Base-by-base conservation (phyloP, 352 stramenopile species). In the Elongisporangium prolatum region DNA sequence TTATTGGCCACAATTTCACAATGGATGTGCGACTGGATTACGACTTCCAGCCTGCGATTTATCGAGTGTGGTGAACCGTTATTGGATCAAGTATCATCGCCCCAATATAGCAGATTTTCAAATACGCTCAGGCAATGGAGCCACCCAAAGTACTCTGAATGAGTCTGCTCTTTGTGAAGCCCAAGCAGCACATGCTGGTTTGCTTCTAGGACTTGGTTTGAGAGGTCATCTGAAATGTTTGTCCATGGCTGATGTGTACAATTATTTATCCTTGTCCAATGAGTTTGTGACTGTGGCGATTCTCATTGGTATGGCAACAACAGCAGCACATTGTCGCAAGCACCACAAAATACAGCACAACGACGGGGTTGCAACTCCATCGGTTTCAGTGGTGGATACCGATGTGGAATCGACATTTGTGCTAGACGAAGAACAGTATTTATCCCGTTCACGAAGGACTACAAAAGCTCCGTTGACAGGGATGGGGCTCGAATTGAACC, bases 1-100 rank as follows among this genome's bases (percentile, higher is more conserved):
- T 8, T 79, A 97, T 56, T 99, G 97, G 97, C 95, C 96, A 21
- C 92, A 99, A 63, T 99, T 99, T 74, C 97, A 99, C 71, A 99
- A 99, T 66, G 97, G 96, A 21, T 98, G 97, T 38, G 96, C 96
- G 5, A 96, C 95, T n/a, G 96, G 91, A 5, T 76, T 99, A 21
- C 79, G 93, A 5, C 77, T 99, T 13, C 74, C 83, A 52, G 65
- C 68, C 0, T 65, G 71, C 20, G 79, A 91, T 66, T 58, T 89
- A n/a, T 85, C 77, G 21, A 74, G 67, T 20, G 79, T 91, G 16
- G 93, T 99, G 17, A 98, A 95, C 49, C 80, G 96, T 16, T 98
- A 97, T 48, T 99, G 97, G 97, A 98, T 99, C 59, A 95, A 98
- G 50, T 99, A 98, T 66, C 98, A 99, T 72, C 85, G 87, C 13